phyloP scores from a whole-genome alignment of 139 green algal species.

The Ettlia oleoabundans region DNA sequence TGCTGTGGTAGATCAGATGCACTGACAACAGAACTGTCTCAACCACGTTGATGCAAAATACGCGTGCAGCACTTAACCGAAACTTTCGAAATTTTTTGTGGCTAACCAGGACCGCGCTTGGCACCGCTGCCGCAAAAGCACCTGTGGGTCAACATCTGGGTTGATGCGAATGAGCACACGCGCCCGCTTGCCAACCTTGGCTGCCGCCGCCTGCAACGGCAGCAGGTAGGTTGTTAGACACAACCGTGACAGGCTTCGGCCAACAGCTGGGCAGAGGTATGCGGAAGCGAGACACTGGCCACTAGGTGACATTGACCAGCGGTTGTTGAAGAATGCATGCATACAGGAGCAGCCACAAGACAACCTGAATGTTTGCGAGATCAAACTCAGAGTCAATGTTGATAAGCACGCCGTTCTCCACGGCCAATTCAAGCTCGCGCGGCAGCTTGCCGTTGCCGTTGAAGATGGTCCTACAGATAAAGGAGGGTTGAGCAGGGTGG shows the following conservation, averaged over 20 bases:
- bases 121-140: neutral
- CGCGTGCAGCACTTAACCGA: no score
- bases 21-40: no score
- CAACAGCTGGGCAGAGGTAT: no score
- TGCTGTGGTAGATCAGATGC: no score
- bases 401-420: slow-evolving; percentile 85
- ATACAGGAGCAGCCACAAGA: slow-evolving; percentile 14
- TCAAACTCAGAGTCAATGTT: slow-evolving; percentile 99
- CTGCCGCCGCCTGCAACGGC: slow-evolving; percentile 61
- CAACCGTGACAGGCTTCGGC: no score
- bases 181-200: slow-evolving; percentile 57
- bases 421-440: slow-evolving; percentile 90
- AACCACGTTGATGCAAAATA: no score
- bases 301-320: no score
- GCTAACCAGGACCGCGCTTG: no score
- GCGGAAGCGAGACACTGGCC: no score
- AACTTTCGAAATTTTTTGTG: no score
- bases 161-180: slow-evolving; percentile 96
- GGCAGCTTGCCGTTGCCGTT: slow-evolving; percentile 98
- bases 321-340: no score
- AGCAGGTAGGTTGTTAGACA: no score
- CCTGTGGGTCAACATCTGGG: slow-evolving; percentile 96
- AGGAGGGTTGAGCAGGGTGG: neutral
- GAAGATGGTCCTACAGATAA: slow-evolving; percentile 64
- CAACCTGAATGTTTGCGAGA: slow-evolving; percentile 78